Evolutionary conservation across 2,329 filamentous ascomycete species (phyloP), one percentile per base, ranked within the genome.

Genomic region (Fusarium tjaetaba): DNA sequence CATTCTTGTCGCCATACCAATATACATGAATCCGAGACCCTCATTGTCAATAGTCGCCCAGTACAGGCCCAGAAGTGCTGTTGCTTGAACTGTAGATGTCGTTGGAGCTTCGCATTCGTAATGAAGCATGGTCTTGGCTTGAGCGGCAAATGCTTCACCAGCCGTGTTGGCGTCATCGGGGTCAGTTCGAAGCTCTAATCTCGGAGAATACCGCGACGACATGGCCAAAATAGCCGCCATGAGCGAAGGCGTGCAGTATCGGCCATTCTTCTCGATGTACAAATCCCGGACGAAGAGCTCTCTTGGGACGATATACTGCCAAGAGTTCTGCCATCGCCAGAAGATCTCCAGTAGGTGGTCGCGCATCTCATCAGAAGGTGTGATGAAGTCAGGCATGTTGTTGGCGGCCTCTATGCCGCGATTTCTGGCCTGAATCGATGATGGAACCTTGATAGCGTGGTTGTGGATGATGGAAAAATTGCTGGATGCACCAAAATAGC

Each of bases 401-500:
- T 41, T 28, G 2, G 59, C 62, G 2, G 62, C 62, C n/a, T 65
- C 62, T 4, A 65, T 65, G 5, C 62, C 59, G 0, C 46, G 34
- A 15, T 22, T 24, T 1, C 62, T 36, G 14, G 62, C 62, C 8
- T 65, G 26, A 6, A 64, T 53, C 0, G 62, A 63, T 3, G 62
- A 65, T 13, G 46, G 59, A 1, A 65, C 46, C 24, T 65, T 65
- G 39, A 65, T 65, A 16, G 59, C 15, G 15, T 65, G 62, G 11
- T 65, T 63, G 7, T 36, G 62, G 2, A 65, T 65, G 59, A 65
- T 39, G 34, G 62, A 64, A 20, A 65, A 65, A 20, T 65, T 65
- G 14, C 62, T 65, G 7, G 62, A 65, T n/a, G 59, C 62, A 1
- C 62, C 62, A 0, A 65, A 65, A 26, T 64, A 65, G 13, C 59